These are phyloP conservation scores for Plasmopara viticola DNA, from an alignment of 352 stramenopile genomes.

Conservation along the genomic window DNA sequence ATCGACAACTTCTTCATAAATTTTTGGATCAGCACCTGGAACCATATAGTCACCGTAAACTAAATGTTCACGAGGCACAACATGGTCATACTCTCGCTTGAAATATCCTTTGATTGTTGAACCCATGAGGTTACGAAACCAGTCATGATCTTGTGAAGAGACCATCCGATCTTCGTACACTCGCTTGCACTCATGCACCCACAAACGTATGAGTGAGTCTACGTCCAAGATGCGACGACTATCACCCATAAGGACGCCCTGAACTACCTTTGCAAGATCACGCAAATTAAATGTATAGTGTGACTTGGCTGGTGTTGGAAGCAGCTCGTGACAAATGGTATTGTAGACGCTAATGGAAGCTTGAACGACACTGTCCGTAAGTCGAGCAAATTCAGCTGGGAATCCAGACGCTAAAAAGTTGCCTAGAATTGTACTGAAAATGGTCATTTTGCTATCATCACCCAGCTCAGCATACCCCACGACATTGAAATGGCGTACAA, in stretches of 20 bases:
- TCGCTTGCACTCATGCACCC: conserved; percentile 90
- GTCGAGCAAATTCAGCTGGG: conserved; percentile 37
- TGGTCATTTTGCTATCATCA: conserved; percentile 85
- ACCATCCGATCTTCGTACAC: conserved; percentile 95
- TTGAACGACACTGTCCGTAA: conserved; percentile 67
- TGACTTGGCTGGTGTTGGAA: conserved; percentile 91
- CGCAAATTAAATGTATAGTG: conserved; percentile 96
- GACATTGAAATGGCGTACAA: conserved; percentile 92
- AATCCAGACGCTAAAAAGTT: conserved; percentile 67
- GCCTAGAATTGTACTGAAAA: conserved; percentile 90
- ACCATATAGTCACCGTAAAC: conserved; percentile 82
- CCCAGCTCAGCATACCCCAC: conserved; percentile 88
- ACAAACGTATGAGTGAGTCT: conserved; percentile 79
- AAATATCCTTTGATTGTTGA: conserved; percentile 71
- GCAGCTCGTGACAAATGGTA: conserved; percentile 82
- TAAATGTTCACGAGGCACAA: conserved; percentile 67
- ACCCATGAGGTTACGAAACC: conserved; percentile 79
- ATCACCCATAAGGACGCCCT: conserved; percentile 87
- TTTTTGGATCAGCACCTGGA: conserved; percentile 65
- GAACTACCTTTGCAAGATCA: conserved; percentile 92
- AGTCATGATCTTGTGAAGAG: conserved; percentile 85
- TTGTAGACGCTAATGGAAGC: conserved; percentile 89
- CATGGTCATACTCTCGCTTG: conserved; percentile 70
- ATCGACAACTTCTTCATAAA: conserved; percentile 87
- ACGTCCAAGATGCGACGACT: conserved; percentile 55